These are phyloP conservation scores for Phtheirospermum japonicum DNA, from an alignment of 257 asterid genomes.

Conservation along the genomic window DNA sequence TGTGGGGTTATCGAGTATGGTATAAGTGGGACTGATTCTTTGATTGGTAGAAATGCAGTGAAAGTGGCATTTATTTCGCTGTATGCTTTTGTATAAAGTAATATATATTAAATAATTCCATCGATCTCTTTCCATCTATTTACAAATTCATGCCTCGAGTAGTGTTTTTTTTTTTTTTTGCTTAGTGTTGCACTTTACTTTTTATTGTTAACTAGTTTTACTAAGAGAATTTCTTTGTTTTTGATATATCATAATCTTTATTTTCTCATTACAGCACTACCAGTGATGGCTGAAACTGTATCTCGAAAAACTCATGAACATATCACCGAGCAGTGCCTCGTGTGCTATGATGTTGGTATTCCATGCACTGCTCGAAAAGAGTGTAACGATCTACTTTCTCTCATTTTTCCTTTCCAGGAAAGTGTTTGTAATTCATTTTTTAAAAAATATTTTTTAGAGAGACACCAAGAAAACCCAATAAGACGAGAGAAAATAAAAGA, in stretches of 20 bases:
- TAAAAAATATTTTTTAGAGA: too few relatives aligned
- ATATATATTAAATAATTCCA: background rate
- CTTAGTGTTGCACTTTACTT: constrained; percentile 6
- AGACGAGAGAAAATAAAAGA: background rate
- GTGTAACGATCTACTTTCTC: constrained; percentile 69
- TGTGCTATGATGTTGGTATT: constrained; percentile 81
- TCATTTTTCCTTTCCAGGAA: constrained; percentile 96
- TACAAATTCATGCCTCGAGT: background rate
- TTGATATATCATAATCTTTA: constrained; percentile 22
- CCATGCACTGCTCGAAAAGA: constrained; percentile 85
- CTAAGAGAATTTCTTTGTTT: background rate
- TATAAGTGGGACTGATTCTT: too few relatives aligned
- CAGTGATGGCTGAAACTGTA: constrained; percentile 79
- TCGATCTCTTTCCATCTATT: background rate
- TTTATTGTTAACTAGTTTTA: background rate
- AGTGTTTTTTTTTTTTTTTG: background rate
- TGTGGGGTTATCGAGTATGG: too few relatives aligned
- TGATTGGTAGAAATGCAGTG: too few relatives aligned
- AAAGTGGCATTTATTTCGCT: background rate
- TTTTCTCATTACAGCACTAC: constrained; percentile 57
- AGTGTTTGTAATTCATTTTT: too few relatives aligned
- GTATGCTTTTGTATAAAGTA: background rate
- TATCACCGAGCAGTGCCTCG: constrained; percentile 85
- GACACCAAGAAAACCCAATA: background rate
- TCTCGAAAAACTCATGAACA: constrained; percentile 70